Conservation (phyloP, 495 filamentous ascomycete species). For the Aspergillus biplanus region DNA sequence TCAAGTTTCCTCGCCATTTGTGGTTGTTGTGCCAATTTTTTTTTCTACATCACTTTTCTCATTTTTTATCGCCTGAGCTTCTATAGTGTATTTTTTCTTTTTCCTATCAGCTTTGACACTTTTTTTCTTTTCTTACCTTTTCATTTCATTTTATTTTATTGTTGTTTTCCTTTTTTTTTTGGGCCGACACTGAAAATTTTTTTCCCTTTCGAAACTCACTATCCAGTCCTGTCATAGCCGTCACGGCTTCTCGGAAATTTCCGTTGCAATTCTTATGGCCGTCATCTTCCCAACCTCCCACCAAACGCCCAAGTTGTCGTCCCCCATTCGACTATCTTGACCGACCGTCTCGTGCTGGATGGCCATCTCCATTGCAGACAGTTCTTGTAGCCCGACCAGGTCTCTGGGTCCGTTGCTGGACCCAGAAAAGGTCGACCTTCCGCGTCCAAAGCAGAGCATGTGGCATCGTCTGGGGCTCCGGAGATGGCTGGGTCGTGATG, state of each 20-base stretch:
- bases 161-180: slow-evolving; percentile 6
- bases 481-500: slow-evolving; percentile 54
- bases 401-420: slow-evolving; percentile 39
- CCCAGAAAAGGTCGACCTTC: slow-evolving; percentile 37
- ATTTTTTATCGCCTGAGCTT: slow-evolving; percentile 10
- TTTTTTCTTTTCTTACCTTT: slow-evolving; percentile 8
- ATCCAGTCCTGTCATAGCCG: slow-evolving; percentile 1
- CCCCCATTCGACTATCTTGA: slow-evolving; percentile 26
- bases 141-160: slow-evolving; percentile 5
- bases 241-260: slow-evolving; percentile 18
- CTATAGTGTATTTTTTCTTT: slow-evolving; percentile 6
- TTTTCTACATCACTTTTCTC: slow-evolving; percentile 3
- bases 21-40: slow-evolving; percentile 21
- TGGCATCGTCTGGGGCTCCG: slow-evolving; percentile 52
- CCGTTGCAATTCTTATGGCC: slow-evolving; percentile 45
- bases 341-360: slow-evolving; percentile 38
- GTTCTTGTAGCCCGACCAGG: slow-evolving; percentile 44
- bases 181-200: background rate
- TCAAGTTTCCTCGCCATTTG: slow-evolving; percentile 21
- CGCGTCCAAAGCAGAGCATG: slow-evolving; percentile 52
- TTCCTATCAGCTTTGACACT: background rate
- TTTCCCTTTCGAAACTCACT: background rate
- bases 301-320: slow-evolving; percentile 43
- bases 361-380: slow-evolving; percentile 51
- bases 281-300: slow-evolving; percentile 33